Percentiles rank a stretch among this genome's conserved stretches.
Evolutionary conservation across 2,329 filamentous ascomycete species (phyloP).

Genomic region (Endoconidiophora laricicola): DNA sequence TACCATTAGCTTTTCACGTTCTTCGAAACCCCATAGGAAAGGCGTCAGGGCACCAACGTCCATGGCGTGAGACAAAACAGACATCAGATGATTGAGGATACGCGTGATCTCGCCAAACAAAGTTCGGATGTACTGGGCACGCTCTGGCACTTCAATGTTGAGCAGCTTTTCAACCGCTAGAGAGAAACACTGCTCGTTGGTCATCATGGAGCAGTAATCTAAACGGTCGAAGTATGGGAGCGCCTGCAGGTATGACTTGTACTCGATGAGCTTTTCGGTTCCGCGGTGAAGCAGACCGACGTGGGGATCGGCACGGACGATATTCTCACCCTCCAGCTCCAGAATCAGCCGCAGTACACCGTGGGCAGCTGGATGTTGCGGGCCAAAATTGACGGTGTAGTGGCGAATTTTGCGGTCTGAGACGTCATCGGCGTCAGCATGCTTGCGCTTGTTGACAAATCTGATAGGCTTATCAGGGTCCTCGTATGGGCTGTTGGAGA

Average conservation of each 20-base stretch:
- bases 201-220: slow-evolving; percentile 99
- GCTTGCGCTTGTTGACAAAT: slow-evolving; percentile 24
- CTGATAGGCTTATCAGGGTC: slow-evolving; percentile 26
- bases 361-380: slow-evolving; percentile 96
- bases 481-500: slow-evolving; percentile 33
- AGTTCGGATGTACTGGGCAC: slow-evolving; percentile 94
- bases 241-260: slow-evolving; percentile 97
- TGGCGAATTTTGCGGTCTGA: slow-evolving; percentile 76
- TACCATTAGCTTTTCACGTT: slow-evolving; percentile 99
- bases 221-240: slow-evolving; percentile 97
- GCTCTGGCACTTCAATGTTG: slow-evolving; percentile 87
- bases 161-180: slow-evolving; percentile 94
- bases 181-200: slow-evolving; percentile 95
- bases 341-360: slow-evolving; percentile 95
- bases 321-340: slow-evolving; percentile 94
- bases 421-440: slow-evolving; percentile 29
- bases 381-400: slow-evolving; percentile 99
- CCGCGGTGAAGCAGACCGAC: slow-evolving; percentile 91
- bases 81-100: slow-evolving; percentile 95
- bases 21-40: slow-evolving; percentile 98
- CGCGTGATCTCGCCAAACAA: slow-evolving; percentile 91
- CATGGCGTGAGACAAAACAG: slow-evolving; percentile 92
- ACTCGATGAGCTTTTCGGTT: slow-evolving; percentile 99
- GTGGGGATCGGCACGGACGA: slow-evolving; percentile 89
- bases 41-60: slow-evolving; percentile 95